phyloP scores from a whole-genome alignment of 2,329 filamentous ascomycete species.

The Penicillium fuscoglaucum region DNA sequence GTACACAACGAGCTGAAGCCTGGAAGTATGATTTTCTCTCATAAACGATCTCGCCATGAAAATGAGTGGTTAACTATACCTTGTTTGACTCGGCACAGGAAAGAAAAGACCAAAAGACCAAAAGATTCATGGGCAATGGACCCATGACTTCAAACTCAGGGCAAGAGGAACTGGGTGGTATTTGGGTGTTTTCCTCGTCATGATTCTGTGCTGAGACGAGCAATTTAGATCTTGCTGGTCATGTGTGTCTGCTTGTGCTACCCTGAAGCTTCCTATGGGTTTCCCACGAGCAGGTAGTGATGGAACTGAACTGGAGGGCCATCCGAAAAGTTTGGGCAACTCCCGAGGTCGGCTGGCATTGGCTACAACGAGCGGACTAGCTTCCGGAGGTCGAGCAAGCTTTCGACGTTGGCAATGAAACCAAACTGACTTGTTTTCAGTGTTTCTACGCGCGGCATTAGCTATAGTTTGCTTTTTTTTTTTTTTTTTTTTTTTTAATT shows the following conservation, averaged over 20 bases:
- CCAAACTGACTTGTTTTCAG: not conserved
- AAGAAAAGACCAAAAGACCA: not conserved
- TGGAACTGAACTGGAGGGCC: not conserved
- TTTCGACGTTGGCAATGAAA: not conserved
- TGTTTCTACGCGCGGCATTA: no score
- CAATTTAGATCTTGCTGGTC: not conserved
- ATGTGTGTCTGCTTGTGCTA: not conserved
- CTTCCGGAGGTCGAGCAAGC: not conserved
- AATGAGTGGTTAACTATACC: not conserved
- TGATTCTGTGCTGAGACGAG: not conserved
- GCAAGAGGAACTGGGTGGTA: not conserved
- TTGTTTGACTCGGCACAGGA: not conserved
- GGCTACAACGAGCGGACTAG: no score
- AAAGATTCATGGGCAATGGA: no score
- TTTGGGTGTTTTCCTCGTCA: not conserved
- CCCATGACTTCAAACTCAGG: not conserved
- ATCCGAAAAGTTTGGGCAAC: not conserved
- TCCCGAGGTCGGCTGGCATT: no score
- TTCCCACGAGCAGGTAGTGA: not conserved
- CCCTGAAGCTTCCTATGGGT: not conserved
- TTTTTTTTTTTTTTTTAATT: not conserved
- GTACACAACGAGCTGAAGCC: not conserved
- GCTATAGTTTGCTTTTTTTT: not conserved
- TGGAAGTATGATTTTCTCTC: not conserved
- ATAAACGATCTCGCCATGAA: not conserved